Conservation (phyloP, 768 basidiomycete genomes). For the Collybiopsis luxurians region DNA sequence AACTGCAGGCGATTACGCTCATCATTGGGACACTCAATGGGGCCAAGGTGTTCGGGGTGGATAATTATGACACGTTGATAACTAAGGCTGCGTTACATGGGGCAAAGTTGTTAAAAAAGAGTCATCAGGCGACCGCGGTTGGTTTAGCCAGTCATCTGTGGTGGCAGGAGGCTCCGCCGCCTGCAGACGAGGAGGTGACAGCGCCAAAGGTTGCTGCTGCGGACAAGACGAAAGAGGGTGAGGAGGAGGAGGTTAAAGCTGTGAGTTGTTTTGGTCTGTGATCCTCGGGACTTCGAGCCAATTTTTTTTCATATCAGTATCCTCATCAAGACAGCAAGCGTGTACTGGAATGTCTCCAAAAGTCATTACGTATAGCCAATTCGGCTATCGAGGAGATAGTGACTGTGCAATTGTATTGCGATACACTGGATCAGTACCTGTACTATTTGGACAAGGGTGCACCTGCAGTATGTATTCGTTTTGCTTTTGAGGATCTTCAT, state of each 20-base stretch:
- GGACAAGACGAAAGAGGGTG: slow-evolving; percentile 46
- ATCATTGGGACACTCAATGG: slow-evolving; percentile 90
- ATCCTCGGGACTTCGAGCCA: too few relatives aligned
- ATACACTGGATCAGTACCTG: slow-evolving; percentile 93
- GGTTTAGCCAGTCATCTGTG: slow-evolving; percentile 94
- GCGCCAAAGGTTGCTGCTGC: slow-evolving; percentile 26
- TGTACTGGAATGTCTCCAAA: slow-evolving; percentile 96
- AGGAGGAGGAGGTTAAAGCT: slow-evolving; percentile 45
- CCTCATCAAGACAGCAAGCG: slow-evolving; percentile 95
- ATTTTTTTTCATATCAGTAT: slow-evolving; percentile 41
- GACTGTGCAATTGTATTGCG: slow-evolving; percentile 93
- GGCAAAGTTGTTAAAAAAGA: slow-evolving; percentile 95
- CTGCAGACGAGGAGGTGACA: slow-evolving; percentile 36
- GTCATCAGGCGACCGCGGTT: slow-evolving; percentile 94
- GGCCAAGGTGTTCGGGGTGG: slow-evolving; percentile 86
- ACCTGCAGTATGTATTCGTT: slow-evolving; percentile 65
- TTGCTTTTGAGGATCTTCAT: not conserved
- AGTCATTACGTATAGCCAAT: slow-evolving; percentile 93
- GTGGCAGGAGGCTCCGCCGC: slow-evolving; percentile 81
- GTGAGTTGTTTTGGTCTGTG: slow-evolving; percentile 48
- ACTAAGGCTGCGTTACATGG: slow-evolving; percentile 99
- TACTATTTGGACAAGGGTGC: slow-evolving; percentile 95
- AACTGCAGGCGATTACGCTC: slow-evolving; percentile 94
- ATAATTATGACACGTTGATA: slow-evolving; percentile 96
- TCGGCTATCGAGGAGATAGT: slow-evolving; percentile 97